Evolutionary conservation across 2,329 filamentous ascomycete genomes (phyloP).

Genomic region (Ophiostoma ulmi): DNA sequence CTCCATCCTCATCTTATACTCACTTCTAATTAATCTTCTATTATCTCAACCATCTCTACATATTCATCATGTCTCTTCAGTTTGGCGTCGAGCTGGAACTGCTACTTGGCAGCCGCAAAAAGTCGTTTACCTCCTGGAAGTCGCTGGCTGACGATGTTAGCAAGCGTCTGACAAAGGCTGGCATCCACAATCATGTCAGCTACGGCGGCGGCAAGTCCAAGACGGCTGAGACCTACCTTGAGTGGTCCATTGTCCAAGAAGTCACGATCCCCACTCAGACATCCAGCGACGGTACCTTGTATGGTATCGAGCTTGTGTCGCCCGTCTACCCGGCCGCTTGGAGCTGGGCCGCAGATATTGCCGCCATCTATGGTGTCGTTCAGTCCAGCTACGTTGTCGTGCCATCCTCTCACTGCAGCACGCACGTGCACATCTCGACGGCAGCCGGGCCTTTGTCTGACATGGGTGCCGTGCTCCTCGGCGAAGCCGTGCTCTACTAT

Average conservation of each 20-base stretch:
- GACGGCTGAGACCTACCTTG: constrained; percentile 33
- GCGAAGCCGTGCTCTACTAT: constrained; percentile 35
- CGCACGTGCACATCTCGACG: constrained; percentile 38
- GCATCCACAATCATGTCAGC: constrained; percentile 36
- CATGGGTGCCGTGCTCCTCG: constrained; percentile 30
- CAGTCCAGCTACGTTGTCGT: constrained; percentile 30
- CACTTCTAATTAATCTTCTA: not conserved
- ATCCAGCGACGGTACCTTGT: constrained; percentile 32
- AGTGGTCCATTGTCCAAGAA: constrained; percentile 39
- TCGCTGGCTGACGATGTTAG: constrained; percentile 36
- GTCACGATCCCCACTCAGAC: constrained; percentile 36
- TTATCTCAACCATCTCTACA: not conserved
- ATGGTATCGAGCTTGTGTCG: constrained; percentile 33
- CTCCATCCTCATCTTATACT: not conserved
- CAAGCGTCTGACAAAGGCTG: constrained; percentile 33
- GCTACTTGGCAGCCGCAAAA: constrained; percentile 35
- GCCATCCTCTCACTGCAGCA: constrained; percentile 34
- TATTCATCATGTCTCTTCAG: constrained; percentile 25
- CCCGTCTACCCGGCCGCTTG: constrained; percentile 33
- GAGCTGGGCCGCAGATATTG: constrained; percentile 33
- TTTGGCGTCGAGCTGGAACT: constrained; percentile 41
- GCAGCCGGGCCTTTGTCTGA: constrained; percentile 29
- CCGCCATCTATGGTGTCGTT: constrained; percentile 33
- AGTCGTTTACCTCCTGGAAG: constrained; percentile 33
- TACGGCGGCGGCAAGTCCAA: constrained; percentile 27